These are phyloP conservation scores for Mortierella sp. DNA, from an alignment of 371 early-diverging fungal species.

Conservation along the genomic window DNA sequence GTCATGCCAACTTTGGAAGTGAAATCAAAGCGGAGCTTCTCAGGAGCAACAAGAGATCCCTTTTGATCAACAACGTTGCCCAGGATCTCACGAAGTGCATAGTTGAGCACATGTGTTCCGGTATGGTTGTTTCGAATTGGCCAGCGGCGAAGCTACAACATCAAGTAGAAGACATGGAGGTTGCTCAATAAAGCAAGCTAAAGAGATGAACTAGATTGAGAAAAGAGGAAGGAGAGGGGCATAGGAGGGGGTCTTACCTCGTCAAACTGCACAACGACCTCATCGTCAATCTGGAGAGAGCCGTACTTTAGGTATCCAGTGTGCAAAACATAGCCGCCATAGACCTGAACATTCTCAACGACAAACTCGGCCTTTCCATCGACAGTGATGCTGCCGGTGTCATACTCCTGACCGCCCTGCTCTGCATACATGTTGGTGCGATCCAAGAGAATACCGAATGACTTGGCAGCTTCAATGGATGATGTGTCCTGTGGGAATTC, in stretches of 20 bases:
- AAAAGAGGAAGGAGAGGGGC: neutral
- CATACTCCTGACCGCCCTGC: slow-evolving; percentile 98
- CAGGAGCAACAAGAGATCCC: slow-evolving; percentile 98
- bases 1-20: slow-evolving; percentile 83
- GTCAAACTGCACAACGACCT: slow-evolving; percentile 87
- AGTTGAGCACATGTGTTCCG: slow-evolving; percentile 98
- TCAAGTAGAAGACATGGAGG: neutral
- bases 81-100: slow-evolving; percentile 88
- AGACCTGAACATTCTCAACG: slow-evolving; percentile 97
- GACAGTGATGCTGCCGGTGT: slow-evolving; percentile 92
- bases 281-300: slow-evolving; percentile 70
- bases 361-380: slow-evolving; percentile 88
- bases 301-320: slow-evolving; percentile 95
- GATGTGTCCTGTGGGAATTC: slow-evolving; percentile 62
- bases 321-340: slow-evolving; percentile 97
- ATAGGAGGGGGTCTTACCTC: slow-evolving; percentile 57
- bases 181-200: too few relatives aligned
- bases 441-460: slow-evolving; percentile 94
- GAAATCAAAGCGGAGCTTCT: slow-evolving; percentile 99
- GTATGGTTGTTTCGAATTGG: slow-evolving; percentile 98
- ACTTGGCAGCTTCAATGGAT: slow-evolving; percentile 58
- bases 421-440: slow-evolving; percentile 99
- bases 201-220: too few relatives aligned
- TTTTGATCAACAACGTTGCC: slow-evolving; percentile 90
- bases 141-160: slow-evolving; percentile 77